Evolutionary conservation across 495 filamentous ascomycete species (phyloP).

Genomic region (Penicillium tannophilum): DNA sequence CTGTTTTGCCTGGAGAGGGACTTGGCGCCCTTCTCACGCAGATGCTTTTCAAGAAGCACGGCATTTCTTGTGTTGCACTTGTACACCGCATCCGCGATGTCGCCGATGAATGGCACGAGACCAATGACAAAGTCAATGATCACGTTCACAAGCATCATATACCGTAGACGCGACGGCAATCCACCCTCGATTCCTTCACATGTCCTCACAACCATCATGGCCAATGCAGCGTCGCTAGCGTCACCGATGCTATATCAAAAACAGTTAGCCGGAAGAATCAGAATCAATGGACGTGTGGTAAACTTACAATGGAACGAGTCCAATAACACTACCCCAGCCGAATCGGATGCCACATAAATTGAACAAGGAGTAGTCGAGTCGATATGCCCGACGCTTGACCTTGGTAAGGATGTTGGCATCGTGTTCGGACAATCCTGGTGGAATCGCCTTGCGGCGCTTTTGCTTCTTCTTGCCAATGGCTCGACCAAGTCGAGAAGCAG

Average conservation of each 20-base stretch:
- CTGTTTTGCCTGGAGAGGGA: slow-evolving; percentile 24
- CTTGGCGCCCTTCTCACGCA: slow-evolving; percentile 54
- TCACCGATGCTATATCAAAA: slow-evolving; percentile 66
- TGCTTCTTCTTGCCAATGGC: slow-evolving; percentile 60
- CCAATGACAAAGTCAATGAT: slow-evolving; percentile 78
- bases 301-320: slow-evolving; percentile 74
- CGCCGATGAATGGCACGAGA: slow-evolving; percentile 82
- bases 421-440: slow-evolving; percentile 71
- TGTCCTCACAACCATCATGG: slow-evolving; percentile 67
- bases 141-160: slow-evolving; percentile 78
- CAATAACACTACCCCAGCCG: slow-evolving; percentile 83
- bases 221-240: slow-evolving; percentile 58
- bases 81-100: slow-evolving; percentile 70
- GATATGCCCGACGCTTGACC: slow-evolving; percentile 79
- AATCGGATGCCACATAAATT: slow-evolving; percentile 75
- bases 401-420: slow-evolving; percentile 78
- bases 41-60: slow-evolving; percentile 68
- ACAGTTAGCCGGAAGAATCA: slow-evolving; percentile 11
- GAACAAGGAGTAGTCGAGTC: slow-evolving; percentile 77
- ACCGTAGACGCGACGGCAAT: slow-evolving; percentile 56
- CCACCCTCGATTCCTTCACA: slow-evolving; percentile 72
- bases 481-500: slow-evolving; percentile 65
- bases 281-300: not conserved
- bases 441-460: slow-evolving; percentile 68
- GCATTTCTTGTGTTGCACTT: slow-evolving; percentile 79